Evolutionary conservation across 2,329 filamentous ascomycete species (phyloP), one percentile per base, ranked within the genome.

Genomic region (Colletotrichum sp.): DNA sequence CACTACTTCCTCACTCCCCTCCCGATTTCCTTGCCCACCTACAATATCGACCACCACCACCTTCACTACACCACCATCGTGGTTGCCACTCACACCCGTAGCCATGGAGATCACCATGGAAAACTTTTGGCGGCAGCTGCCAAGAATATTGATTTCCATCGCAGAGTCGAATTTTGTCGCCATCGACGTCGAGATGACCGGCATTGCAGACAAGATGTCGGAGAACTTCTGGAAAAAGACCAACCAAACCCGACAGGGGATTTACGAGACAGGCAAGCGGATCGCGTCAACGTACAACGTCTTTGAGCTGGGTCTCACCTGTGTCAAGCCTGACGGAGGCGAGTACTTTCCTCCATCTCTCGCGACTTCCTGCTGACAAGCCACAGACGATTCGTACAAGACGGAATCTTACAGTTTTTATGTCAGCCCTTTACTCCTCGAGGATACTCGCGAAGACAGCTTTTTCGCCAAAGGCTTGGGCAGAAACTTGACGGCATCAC

Each of bases 241-340:
- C 15, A 49, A 21, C 65, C 59, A 18, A 0, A 30, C 21, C 1
- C 49, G 55, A 18, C 49, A 77, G 16, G 65, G 81, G 4, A 71
- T 69, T 6, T 87, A 87, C 66, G 62, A 78, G 5, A 62, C 77
- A 10, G 80, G 80, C 55, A 83, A 78, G 57, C 76, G 78, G 10
- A 82, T 80, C 1, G 83, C 84, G 1, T 76, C 80, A 13, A 79
- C 72, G 2, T 86, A 82, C 67, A 80, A 82, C 28, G 78, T 85
- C 12, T 68, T 87, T 4, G 83, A 87, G 68, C 60, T 87, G 9
- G 85, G 85, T 8, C 67, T 86, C 26, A 86, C 84, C 0, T 86
- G 83, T 39, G 57, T 84, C 30, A 68, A 34, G 5, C 64, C 71
- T 8, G 16, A 67, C 2, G 60, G n/a, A 5, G 67, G 78, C 73